These are phyloP conservation scores for Psidium friedrichsthalianum DNA, from an alignment of 345 rosid genomes.

Conservation along the genomic window DNA sequence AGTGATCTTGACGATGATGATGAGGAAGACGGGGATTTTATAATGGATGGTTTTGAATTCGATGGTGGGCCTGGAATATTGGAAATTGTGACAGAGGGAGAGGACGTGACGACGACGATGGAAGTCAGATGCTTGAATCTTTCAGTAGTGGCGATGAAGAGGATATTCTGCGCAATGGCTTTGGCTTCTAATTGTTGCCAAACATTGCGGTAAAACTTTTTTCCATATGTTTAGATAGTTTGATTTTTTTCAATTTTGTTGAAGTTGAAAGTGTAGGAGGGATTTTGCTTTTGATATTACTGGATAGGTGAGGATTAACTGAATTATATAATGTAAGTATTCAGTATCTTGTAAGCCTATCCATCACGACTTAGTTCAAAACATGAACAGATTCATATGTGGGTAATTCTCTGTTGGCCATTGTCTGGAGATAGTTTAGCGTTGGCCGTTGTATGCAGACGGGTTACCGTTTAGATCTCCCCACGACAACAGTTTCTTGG, in stretches of 20 bases:
- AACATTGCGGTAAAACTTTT: neutral
- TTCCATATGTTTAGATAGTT: neutral
- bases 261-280: neutral
- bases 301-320: neutral
- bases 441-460: neutral
- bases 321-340: neutral
- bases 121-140: constrained; percentile 54
- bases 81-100: constrained; percentile 53
- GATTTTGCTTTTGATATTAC: neutral
- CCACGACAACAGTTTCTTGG: neutral
- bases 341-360: neutral
- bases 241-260: neutral
- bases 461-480: neutral
- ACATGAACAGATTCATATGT: neutral
- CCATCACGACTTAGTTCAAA: neutral
- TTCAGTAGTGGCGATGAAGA: constrained; percentile 79
- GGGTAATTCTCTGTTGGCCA: neutral
- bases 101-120: constrained; percentile 56
- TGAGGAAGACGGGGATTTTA: constrained; percentile 41
- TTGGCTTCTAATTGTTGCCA: constrained; percentile 16
- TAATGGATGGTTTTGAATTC: constrained; percentile 40
- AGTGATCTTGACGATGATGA: constrained; percentile 58
- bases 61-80: constrained; percentile 53
- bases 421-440: neutral
- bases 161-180: constrained; percentile 30